phyloP scores from a whole-genome alignment of 2,329 filamentous ascomycete species.

The Fusarium avenaceum region DNA sequence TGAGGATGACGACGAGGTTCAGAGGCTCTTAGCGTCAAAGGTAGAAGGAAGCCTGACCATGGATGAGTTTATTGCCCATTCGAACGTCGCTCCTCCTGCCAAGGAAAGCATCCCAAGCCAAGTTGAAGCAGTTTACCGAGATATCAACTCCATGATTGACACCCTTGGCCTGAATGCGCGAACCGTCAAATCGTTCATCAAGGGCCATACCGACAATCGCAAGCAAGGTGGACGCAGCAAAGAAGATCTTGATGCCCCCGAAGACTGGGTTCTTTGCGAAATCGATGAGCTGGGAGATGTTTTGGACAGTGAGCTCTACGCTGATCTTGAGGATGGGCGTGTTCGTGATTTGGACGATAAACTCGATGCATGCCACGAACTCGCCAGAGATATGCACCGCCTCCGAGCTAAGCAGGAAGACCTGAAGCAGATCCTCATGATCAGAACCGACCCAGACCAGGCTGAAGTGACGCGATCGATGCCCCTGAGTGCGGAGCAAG shows the following conservation, averaged over 20 bases:
- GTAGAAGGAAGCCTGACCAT: conserved; percentile 72
- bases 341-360: conserved; percentile 78
- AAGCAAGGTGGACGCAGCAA: conserved; percentile 69
- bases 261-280: conserved; percentile 82
- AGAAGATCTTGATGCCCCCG: conserved; percentile 76
- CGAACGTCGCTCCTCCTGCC: conserved; percentile 66
- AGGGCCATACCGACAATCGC: conserved; percentile 72
- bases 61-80: conserved; percentile 76
- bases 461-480: conserved; percentile 74
- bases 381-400: conserved; percentile 77
- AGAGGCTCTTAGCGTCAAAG: conserved; percentile 71
- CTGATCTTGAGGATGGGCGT: conserved; percentile 74
- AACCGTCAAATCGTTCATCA: conserved; percentile 74
- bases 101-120: conserved; percentile 72
- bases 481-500: conserved; percentile 86
- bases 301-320: conserved; percentile 73
- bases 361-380: conserved; percentile 74
- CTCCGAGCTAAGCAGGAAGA: conserved; percentile 83
- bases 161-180: conserved; percentile 86
- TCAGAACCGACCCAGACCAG: conserved; percentile 76
- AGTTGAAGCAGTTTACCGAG: conserved; percentile 78
- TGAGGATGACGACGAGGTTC: conserved; percentile 77
- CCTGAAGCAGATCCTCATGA: conserved; percentile 79
- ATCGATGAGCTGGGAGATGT: conserved; percentile 76
- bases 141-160: conserved; percentile 95